These are phyloP conservation scores for Eruca vesicaria DNA, from an alignment of 441 rosid species.

Conservation along the genomic window DNA sequence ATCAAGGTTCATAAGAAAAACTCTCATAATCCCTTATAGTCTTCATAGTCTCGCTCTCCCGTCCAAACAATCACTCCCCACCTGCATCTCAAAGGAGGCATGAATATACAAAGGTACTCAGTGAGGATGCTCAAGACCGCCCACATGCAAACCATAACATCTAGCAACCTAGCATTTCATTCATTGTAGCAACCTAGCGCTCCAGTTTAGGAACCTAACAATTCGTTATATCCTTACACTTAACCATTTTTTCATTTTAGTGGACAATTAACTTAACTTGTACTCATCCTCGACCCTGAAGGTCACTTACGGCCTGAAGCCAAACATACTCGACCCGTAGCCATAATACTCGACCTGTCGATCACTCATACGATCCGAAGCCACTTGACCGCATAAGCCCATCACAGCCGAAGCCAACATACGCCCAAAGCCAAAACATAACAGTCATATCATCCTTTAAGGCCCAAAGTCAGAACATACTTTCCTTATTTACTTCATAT, in stretches of 20 bases:
- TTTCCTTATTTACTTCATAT: no score
- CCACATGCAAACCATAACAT: neutral
- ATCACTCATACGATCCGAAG: neutral
- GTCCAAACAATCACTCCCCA: neutral
- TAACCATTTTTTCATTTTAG: no score
- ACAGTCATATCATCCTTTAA: neutral
- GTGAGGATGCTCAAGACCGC: neutral
- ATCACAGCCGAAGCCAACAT: neutral
- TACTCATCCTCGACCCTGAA: neutral
- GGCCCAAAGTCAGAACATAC: neutral
- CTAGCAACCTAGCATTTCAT: neutral
- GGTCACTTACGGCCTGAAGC: neutral
- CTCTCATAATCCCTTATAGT: neutral
- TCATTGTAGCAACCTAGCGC: no score
- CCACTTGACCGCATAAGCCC: neutral
- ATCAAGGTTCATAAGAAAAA: no score
- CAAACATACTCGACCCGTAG: neutral
- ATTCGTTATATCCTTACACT: neutral
- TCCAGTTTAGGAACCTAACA: neutral
- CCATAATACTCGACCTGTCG: neutral
- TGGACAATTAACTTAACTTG: no score
- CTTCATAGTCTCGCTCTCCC: neutral
- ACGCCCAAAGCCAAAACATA: neutral
- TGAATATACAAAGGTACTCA: neutral
- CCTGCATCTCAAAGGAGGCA: neutral